Evolutionary conservation across 2,329 filamentous ascomycete genomes (phyloP), one percentile per base, ranked within the genome.

Genomic region (Colletotrichum eleusines): DNA sequence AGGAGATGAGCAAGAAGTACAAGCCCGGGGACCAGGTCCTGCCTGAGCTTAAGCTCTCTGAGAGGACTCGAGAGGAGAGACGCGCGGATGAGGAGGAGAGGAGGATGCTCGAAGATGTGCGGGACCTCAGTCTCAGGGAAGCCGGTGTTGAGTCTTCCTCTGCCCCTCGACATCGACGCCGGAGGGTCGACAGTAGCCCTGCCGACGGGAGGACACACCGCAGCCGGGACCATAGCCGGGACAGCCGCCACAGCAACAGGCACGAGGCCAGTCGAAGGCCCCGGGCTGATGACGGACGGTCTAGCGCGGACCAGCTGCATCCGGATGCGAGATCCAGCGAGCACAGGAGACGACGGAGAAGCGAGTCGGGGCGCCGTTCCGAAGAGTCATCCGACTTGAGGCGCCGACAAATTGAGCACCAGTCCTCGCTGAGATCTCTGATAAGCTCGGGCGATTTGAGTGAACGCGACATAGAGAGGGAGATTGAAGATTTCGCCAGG

Each of bases 401-500:
- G 59, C 78, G 81, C 28, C 84, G 92, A 60, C 91, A 90, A 63
- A 86, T 98, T 58, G 94, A 96, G 77, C 95, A 98, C 77, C 95
- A 98, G 82, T 92, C 94, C 0, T 97, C 94, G 69, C 83, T 98
- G 73, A 86, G 95, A 63, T 97, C 93, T 12, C 82, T 98, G 70
- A 90, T 98, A 70, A 95, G 93, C 76, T 88, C 91, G 5, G 93
- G 92, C 0, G 92, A 95, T 73, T 86, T 93, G 68, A 93, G 93
- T 75, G 90, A 91, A 55, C 87, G 90, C 26, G 92, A 95, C 74
- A 91, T 97, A 75, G 92, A 97, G 78, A 90, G 92, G 71, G 94
- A 97, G 78, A 97, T 98, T 70, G 89, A 96, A 74, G 94, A 96
- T 71, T 97, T 98, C 76, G 88, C 97, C 74, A 89, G 94, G 53